These are phyloP conservation scores for Skeletonema marinoi DNA, from an alignment of 108 stramenopile species.

Conservation along the genomic window DNA sequence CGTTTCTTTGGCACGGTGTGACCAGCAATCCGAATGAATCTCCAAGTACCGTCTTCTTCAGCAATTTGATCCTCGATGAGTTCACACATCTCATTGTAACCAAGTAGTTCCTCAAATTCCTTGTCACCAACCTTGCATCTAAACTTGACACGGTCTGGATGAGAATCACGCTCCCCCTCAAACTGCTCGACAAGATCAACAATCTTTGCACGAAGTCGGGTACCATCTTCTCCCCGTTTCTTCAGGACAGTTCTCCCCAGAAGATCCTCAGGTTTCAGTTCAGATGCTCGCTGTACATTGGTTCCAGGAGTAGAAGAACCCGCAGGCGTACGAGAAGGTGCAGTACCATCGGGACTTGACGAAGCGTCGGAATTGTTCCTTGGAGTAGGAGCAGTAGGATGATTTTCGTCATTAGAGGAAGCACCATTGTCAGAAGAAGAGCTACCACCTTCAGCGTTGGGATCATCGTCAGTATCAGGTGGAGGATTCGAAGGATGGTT, in stretches of 20 bases:
- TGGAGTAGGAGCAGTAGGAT: too few relatives aligned
- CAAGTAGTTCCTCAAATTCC: not conserved
- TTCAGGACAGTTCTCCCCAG: conserved; percentile 20
- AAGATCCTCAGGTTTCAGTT: conserved; percentile 11
- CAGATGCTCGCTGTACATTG: not conserved
- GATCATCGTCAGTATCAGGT: not conserved
- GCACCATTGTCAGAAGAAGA: too few relatives aligned
- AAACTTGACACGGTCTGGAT: not conserved
- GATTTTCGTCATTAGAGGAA: too few relatives aligned
- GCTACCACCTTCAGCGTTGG: not conserved
- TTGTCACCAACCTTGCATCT: not conserved
- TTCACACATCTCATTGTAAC: not conserved
- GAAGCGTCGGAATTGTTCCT: not conserved
- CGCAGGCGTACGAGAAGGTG: too few relatives aligned
- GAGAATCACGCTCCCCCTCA: not conserved
- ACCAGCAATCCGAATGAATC: not conserved
- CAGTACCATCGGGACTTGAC: not conserved
- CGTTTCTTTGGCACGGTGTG: not conserved
- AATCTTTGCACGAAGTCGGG: not conserved
- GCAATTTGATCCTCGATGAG: not conserved
- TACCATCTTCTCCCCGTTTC: not conserved
- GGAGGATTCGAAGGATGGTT: not conserved
- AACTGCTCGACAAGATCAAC: not conserved
- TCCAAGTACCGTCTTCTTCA: not conserved
- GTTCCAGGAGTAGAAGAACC: too few relatives aligned